Evolutionary conservation across 202 grass and related monocot species (phyloP).

Genomic region (Bolboschoenoplectus hybrid): DNA sequence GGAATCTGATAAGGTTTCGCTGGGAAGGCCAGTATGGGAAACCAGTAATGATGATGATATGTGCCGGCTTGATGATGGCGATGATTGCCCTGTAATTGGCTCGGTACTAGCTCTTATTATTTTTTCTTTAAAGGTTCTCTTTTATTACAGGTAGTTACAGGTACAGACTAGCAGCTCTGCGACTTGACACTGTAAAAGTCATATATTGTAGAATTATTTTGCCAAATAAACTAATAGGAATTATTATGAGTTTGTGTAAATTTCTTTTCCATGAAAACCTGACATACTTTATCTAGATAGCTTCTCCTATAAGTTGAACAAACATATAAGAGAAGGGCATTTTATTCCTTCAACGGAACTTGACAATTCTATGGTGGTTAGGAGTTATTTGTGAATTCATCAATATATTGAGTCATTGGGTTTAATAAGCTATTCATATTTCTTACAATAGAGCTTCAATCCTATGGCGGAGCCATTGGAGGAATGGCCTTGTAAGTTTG

Average conservation of each 20-base stretch:
- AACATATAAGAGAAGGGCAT: neutral
- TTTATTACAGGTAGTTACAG: slow-evolving; percentile 5
- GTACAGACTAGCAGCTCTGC: neutral
- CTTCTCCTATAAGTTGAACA: neutral
- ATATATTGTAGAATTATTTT: neutral
- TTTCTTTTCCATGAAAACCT: slow-evolving; percentile 10
- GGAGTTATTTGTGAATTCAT: slow-evolving; percentile 34
- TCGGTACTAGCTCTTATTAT: slow-evolving; percentile 54
- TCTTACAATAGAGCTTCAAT: slow-evolving; percentile 69
- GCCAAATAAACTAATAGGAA: neutral
- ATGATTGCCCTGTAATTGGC: slow-evolving; percentile 60
- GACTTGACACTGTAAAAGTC: neutral
- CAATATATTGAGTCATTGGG: neutral
- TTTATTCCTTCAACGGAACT: slow-evolving; percentile 31
- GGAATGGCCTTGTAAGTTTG: slow-evolving; percentile 77
- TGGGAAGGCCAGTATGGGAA: slow-evolving; percentile 64
- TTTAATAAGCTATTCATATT: slow-evolving; percentile 14
- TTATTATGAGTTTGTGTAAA: neutral
- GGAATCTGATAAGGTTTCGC: slow-evolving; percentile 53
- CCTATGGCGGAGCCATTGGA: slow-evolving; percentile 85
- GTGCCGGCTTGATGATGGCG: slow-evolving; percentile 69
- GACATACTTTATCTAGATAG: neutral
- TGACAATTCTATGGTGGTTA: slow-evolving; percentile 31
- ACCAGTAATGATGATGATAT: slow-evolving; percentile 67
- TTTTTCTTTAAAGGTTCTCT: slow-evolving; percentile 25